Conservation (phyloP, 208 protist species). For the Plasmodiophora brassicae region DNA sequence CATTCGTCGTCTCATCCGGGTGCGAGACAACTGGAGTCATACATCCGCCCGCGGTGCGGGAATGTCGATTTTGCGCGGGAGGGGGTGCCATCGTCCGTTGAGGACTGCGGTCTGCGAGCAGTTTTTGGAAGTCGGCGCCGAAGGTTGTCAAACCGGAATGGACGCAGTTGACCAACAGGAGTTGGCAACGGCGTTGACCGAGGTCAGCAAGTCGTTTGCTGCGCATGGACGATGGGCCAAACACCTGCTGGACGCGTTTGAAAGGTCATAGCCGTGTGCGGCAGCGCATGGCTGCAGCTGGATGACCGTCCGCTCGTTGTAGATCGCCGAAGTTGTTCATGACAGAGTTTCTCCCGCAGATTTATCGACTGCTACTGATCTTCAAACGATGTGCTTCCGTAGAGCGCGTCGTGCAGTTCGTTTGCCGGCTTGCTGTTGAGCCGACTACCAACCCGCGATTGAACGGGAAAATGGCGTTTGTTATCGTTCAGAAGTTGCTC, state of each 20-base stretch:
- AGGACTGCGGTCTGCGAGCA: too few species aligned
- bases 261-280: not conserved
- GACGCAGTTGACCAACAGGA: too few species aligned
- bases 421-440: not conserved
- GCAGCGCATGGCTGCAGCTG: too few species aligned
- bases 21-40: too few species aligned
- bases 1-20: too few species aligned
- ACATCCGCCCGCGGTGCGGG: too few species aligned
- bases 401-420: not conserved
- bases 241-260: not conserved
- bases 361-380: not conserved
- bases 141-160: too few species aligned
- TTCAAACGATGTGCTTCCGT: not conserved
- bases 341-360: not conserved
- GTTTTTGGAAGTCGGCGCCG: too few species aligned
- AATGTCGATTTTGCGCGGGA: too few species aligned
- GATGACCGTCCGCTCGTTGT: not conserved
- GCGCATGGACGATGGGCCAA: not conserved
- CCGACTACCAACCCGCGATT: not conserved
- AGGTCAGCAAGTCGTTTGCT: constrained; percentile 1
- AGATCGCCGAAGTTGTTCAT: constrained; percentile 3
- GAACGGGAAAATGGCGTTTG: not conserved
- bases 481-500: not conserved
- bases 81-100: too few species aligned
- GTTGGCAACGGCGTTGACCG: not conserved